Percentiles rank a stretch among this genome's conserved stretches.
These are phyloP conservation scores for Trichosporon ovoides DNA, from an alignment of 1,284 basidiomycete genomes.

Conservation along the genomic window DNA sequence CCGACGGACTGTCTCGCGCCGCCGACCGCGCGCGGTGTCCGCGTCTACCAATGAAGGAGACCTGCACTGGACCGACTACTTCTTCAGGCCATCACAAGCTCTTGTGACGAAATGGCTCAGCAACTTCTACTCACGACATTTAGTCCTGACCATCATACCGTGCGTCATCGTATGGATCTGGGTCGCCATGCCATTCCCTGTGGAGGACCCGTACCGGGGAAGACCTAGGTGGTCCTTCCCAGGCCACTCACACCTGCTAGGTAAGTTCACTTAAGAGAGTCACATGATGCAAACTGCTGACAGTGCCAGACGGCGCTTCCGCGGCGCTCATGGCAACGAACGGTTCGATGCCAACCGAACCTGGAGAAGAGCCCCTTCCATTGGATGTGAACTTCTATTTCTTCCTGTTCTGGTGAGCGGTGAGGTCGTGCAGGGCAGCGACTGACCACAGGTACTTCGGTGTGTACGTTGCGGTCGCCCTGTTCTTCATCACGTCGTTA, in stretches of 20 bases:
- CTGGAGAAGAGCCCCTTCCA: slow-evolving; percentile 28
- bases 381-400: slow-evolving; percentile 53
- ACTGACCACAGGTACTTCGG: slow-evolving; percentile 41
- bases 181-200: slow-evolving; percentile 55
- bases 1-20: not conserved
- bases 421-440: not conserved
- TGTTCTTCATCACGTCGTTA: slow-evolving; percentile 56
- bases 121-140: slow-evolving; percentile 53
- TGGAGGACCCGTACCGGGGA: slow-evolving; percentile 50
- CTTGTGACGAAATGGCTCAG: slow-evolving; percentile 51
- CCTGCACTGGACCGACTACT: slow-evolving; percentile 27
- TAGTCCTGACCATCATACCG: slow-evolving; percentile 51
- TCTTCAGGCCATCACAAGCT: slow-evolving; percentile 45
- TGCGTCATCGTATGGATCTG: slow-evolving; percentile 54
- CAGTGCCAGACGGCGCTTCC: too few species aligned
- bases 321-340: not conserved
- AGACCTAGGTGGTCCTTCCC: slow-evolving; percentile 21
- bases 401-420: slow-evolving; percentile 49
- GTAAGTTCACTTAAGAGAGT: too few species aligned
- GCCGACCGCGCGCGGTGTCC: slow-evolving; percentile 23
- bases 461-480: slow-evolving; percentile 51
- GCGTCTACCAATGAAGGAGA: slow-evolving; percentile 22
- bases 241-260: not conserved
- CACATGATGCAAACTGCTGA: too few species aligned
- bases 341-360: not conserved